These are phyloP conservation scores for Phialophora verrucosa DNA, from an alignment of 2,329 filamentous ascomycete species.

Conservation along the genomic window DNA sequence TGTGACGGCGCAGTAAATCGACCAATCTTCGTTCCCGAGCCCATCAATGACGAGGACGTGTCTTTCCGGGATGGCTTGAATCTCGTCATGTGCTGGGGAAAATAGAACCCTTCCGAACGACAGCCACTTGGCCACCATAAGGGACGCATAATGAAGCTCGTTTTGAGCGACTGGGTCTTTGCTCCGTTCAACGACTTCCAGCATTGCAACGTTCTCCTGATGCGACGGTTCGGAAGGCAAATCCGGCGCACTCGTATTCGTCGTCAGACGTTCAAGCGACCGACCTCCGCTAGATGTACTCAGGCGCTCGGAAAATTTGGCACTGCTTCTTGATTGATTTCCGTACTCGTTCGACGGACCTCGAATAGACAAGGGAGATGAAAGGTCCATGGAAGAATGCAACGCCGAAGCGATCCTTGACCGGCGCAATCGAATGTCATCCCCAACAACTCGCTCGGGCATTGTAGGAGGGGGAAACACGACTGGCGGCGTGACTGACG, in stretches of 20 bases:
- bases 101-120: conserved; percentile 59
- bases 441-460: conserved; percentile 22
- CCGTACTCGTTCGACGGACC: conserved; percentile 61
- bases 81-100: conserved; percentile 55
- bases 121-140: conserved; percentile 58
- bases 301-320: conserved; percentile 37
- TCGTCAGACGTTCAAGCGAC: conserved; percentile 36
- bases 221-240: conserved; percentile 41
- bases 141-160: conserved; percentile 56
- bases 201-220: conserved; percentile 38
- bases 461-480: conserved; percentile 26
- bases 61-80: conserved; percentile 48
- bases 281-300: conserved; percentile 37
- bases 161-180: conserved; percentile 51
- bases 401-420: conserved; percentile 59
- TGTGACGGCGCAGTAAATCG: conserved; percentile 57
- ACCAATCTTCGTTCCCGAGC: conserved; percentile 59
- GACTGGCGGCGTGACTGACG: conserved; percentile 24
- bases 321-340: conserved; percentile 41
- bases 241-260: conserved; percentile 44
- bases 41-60: conserved; percentile 57
- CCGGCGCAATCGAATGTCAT: conserved; percentile 50
- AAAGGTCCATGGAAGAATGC: conserved; percentile 56
- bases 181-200: conserved; percentile 51
- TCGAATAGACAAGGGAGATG: conserved; percentile 60